Evolutionary conservation across 2,329 filamentous ascomycete species (phyloP).

Genomic region (Pseudogymnoascus sp.): DNA sequence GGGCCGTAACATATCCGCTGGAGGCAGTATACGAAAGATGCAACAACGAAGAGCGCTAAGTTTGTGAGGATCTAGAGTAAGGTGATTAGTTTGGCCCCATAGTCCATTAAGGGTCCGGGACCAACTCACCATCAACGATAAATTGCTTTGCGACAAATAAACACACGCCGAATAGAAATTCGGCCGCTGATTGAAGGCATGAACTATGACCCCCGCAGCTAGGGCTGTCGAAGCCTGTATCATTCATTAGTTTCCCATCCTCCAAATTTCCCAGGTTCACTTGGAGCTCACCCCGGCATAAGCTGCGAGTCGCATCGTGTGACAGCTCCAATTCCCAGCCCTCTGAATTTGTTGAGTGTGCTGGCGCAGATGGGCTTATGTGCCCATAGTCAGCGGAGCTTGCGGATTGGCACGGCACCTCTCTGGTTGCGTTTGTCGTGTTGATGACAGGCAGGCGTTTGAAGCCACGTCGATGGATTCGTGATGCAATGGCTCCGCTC

Average conservation of each 20-base stretch:
- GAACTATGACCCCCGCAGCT: constrained; percentile 75
- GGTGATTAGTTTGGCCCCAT: constrained; percentile 9
- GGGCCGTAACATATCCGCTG: constrained; percentile 87
- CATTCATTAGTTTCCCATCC: not conserved
- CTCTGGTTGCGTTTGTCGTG: constrained; percentile 3
- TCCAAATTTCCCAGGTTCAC: not conserved
- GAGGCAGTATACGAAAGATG: constrained; percentile 74
- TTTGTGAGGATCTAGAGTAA: constrained; percentile 73
- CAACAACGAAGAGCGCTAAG: constrained; percentile 73
- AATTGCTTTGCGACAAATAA: constrained; percentile 91
- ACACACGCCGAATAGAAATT: constrained; percentile 99
- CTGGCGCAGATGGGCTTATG: constrained; percentile 11
- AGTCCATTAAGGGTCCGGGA: not conserved
- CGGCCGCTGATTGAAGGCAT: constrained; percentile 86
- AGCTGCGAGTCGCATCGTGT: constrained; percentile 51
- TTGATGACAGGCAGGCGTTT: constrained; percentile 13
- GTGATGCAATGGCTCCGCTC: constrained; percentile 9
- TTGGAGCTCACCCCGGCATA: constrained; percentile 35
- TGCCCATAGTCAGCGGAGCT: constrained; percentile 8
- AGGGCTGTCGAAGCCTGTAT: constrained; percentile 70
- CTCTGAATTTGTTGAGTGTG: constrained; percentile 12
- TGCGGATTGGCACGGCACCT: constrained; percentile 6
- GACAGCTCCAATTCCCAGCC: constrained; percentile 18
- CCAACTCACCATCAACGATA: constrained; percentile 73
- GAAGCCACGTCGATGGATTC: constrained; percentile 21